A percentile compares a stretch with the other conserved stretches of the same genome.
Evolutionary conservation across 2,329 filamentous ascomycete species (phyloP).

Genomic region (Canariomyces notabilis): DNA sequence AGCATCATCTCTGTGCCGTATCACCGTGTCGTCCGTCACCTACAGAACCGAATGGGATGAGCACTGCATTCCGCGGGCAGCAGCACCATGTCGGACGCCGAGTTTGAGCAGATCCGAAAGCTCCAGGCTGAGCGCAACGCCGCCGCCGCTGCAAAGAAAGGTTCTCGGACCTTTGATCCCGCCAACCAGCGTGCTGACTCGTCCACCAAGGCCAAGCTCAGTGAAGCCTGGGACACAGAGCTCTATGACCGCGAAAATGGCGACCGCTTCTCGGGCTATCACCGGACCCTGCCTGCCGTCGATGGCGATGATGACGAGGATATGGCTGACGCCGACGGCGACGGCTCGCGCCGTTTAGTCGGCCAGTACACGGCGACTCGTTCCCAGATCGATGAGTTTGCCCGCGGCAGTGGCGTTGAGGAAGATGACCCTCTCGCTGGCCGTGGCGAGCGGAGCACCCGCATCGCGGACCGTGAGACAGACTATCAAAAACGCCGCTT

Average conservation of each 20-base stretch:
- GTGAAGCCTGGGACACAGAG: conserved; percentile 79
- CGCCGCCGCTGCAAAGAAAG: conserved; percentile 70
- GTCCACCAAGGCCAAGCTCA: conserved; percentile 86
- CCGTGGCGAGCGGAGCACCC: conserved; percentile 77
- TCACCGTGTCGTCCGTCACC: neutral
- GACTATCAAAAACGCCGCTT: conserved; percentile 97
- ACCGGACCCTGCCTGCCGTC: conserved; percentile 76
- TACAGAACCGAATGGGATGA: conserved; percentile 19
- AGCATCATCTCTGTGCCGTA: too few species aligned
- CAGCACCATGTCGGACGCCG: conserved; percentile 62
- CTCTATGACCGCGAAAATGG: conserved; percentile 72
- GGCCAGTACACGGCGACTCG: conserved; percentile 94
- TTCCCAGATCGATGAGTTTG: conserved; percentile 91
- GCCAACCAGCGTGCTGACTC: conserved; percentile 75
- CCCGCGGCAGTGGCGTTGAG: conserved; percentile 76
- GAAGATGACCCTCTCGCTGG: conserved; percentile 86
- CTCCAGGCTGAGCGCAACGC: conserved; percentile 92
- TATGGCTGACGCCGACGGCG: conserved; percentile 67
- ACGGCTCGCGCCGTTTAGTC: conserved; percentile 71
- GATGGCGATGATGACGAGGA: conserved; percentile 76
- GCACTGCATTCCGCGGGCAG: conserved; percentile 16
- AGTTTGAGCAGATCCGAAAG: conserved; percentile 82
- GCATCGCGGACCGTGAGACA: conserved; percentile 88
- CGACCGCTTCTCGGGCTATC: conserved; percentile 85
- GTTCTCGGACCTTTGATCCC: conserved; percentile 72